Evolutionary conservation across 768 basidiomycete genomes (phyloP).

Genomic region (Russula brevipes): DNA sequence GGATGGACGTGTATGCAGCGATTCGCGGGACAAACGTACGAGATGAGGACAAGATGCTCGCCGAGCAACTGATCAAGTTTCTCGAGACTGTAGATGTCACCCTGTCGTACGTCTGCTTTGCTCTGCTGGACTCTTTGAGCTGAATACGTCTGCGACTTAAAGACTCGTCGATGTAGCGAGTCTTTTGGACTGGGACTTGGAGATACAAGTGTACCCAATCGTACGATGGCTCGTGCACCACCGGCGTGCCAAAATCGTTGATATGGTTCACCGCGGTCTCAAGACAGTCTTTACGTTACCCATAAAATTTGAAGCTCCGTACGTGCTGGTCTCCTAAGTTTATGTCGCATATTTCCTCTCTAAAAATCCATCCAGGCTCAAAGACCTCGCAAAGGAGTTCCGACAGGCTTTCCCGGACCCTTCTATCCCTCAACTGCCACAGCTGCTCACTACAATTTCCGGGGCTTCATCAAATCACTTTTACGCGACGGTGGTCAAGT

Average conservation of each 20-base stretch:
- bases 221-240: constrained; percentile 91
- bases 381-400: constrained; percentile 56
- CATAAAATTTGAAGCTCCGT: constrained; percentile 56
- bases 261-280: constrained; percentile 71
- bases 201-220: constrained; percentile 80
- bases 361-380: constrained; percentile 40
- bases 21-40: constrained; percentile 54
- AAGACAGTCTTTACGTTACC: constrained; percentile 80
- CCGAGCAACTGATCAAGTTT: constrained; percentile 70
- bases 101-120: constrained; percentile 54
- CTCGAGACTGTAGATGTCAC: constrained; percentile 68
- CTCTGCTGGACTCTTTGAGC: neutral
- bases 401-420: constrained; percentile 51
- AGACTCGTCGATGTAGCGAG: constrained; percentile 73
- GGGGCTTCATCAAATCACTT: constrained; percentile 69
- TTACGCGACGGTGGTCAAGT: constrained; percentile 69
- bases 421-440: constrained; percentile 63
- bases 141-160: neutral
- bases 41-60: constrained; percentile 60
- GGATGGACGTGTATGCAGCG: constrained; percentile 51
- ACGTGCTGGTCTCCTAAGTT: constrained; percentile 32
- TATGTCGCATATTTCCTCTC: constrained; percentile 15
- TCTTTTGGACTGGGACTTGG: constrained; percentile 76
- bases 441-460: constrained; percentile 72
- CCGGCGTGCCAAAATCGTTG: constrained; percentile 83